Base-by-base conservation (phyloP, 2,329 filamentous ascomycete species). In the Aspergillus tubingensis region DNA sequence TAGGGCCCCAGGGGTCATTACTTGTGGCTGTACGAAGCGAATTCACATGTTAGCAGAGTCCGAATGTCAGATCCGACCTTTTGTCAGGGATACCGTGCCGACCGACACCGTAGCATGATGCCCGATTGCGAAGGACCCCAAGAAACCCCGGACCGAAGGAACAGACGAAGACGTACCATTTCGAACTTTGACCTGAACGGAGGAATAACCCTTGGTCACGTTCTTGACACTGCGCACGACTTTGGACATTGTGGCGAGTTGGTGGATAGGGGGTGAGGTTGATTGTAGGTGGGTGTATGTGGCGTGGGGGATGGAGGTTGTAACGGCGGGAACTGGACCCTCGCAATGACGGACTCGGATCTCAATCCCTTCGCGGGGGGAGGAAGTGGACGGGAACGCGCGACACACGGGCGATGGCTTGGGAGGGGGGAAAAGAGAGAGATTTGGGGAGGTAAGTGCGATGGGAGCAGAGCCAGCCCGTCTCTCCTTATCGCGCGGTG, bases 161-260 rank as follows among this genome's bases (percentile, higher is more conserved):
- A 36, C 50, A 15, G 38, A 25, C 8, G 50, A 58, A 36, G 11
- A 80, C 88, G 67, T 81, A 96, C 92, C 92, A 91, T 96, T 94
- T 82, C 93, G 89, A 78, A 99, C 95, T 83, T 98, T 98, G 78
- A 98, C 91, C 84, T 99, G 94, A 72, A 96, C 92, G 67, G 86
- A 88, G 38, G 94, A 97, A 77, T 99, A 99, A 71, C 95, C 95
- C 83, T 98, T 99, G 78, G 95, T 98, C 79, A 99, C 94, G 84
- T 98, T 99, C 83, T 97, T 98, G 73, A 98, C 93, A 76, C 91
- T 96, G 80, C 95, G 87, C 76, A 98, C 92, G 77, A 98, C 92
- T 81, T 96, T 96, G 62, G 94, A 97, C 95, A 99, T 99, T 58
- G 61, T 72, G 62, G 60, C 62, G 59, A 62, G 63, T 39, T 48